phyloP scores from a whole-genome alignment of 1,139 yeast species.

The Blastobotrys serpentis region DNA sequence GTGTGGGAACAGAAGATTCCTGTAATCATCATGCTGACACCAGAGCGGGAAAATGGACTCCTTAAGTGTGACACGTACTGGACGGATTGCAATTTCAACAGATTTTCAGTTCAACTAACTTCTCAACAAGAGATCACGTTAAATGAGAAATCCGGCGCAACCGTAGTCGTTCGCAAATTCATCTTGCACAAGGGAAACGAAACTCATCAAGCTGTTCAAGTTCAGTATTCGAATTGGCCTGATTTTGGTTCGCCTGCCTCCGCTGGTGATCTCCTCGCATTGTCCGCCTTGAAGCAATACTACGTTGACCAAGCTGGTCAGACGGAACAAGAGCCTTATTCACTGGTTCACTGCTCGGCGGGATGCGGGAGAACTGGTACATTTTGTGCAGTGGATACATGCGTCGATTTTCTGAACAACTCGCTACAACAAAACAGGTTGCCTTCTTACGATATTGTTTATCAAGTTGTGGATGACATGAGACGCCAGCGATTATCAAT shows the following conservation, averaged over 20 bases:
- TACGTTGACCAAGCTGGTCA: conserved; percentile 19
- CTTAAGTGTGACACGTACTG: conserved; percentile 59
- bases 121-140: conserved; percentile 15
- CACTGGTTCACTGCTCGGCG: conserved; percentile 82
- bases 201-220: conserved; percentile 49
- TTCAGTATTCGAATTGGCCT: conserved; percentile 77
- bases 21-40: conserved; percentile 68
- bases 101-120: not conserved
- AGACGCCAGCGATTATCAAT: conserved; percentile 73
- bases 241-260: conserved; percentile 71
- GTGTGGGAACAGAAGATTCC: conserved; percentile 60
- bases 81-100: conserved; percentile 37
- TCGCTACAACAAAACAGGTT: conserved; percentile 18
- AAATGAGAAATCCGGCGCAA: conserved; percentile 17
- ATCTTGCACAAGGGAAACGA: conserved; percentile 15
- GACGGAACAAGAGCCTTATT: conserved; percentile 31
- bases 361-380: conserved; percentile 95
- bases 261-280: conserved; percentile 51
- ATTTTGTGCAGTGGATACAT: conserved; percentile 70
- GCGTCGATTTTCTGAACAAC: conserved; percentile 46
- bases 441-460: conserved; percentile 61
- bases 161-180: conserved; percentile 28
- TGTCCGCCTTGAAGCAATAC: conserved; percentile 49
- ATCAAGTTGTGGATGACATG: conserved; percentile 55
- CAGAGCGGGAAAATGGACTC: conserved; percentile 51